These are phyloP conservation scores for Exophiala spinifera DNA, from an alignment of 2,329 filamentous ascomycete genomes.

Conservation along the genomic window DNA sequence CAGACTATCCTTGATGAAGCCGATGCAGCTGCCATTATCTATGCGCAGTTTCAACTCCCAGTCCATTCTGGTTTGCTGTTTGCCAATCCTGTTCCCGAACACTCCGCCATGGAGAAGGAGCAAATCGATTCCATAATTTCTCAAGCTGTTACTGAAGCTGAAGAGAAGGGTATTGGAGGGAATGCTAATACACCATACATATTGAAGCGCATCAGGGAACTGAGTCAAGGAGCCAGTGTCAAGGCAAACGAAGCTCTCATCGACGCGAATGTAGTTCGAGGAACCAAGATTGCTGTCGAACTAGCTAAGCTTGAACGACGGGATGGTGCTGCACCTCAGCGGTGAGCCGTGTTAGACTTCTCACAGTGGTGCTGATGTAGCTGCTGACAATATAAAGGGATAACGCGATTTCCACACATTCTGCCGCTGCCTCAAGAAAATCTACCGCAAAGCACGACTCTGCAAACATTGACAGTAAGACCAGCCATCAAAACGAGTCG, in stretches of 20 bases:
- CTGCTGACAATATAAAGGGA: conserved; percentile 15
- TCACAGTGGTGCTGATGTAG: not conserved
- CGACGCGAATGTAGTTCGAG: conserved; percentile 63
- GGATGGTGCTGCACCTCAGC: conserved; percentile 20
- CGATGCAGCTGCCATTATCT: conserved; percentile 85
- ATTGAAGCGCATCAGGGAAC: conserved; percentile 71
- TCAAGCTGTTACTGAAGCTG: conserved; percentile 63
- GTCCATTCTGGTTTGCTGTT: conserved; percentile 80
- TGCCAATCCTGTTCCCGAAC: conserved; percentile 78
- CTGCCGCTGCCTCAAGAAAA: not conserved
- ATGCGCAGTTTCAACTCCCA: conserved; percentile 69
- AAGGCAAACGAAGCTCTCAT: conserved; percentile 70
- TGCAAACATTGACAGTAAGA: not conserved
- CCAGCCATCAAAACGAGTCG: not conserved
- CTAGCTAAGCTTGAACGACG: conserved; percentile 52
- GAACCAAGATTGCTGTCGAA: conserved; percentile 63
- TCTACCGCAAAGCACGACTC: not conserved
- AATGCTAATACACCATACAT: conserved; percentile 83
- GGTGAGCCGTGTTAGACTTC: conserved; percentile 25
- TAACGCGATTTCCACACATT: not conserved
- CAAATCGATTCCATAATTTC: conserved; percentile 70
- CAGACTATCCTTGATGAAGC: conserved; percentile 68
- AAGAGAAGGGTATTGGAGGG: conserved; percentile 64
- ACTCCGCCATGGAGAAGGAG: conserved; percentile 64
- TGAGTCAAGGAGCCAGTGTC: conserved; percentile 70